phyloP scores from a whole-genome alignment of 2,329 filamentous ascomycete species.

The Aspergillus puulaauensis region DNA sequence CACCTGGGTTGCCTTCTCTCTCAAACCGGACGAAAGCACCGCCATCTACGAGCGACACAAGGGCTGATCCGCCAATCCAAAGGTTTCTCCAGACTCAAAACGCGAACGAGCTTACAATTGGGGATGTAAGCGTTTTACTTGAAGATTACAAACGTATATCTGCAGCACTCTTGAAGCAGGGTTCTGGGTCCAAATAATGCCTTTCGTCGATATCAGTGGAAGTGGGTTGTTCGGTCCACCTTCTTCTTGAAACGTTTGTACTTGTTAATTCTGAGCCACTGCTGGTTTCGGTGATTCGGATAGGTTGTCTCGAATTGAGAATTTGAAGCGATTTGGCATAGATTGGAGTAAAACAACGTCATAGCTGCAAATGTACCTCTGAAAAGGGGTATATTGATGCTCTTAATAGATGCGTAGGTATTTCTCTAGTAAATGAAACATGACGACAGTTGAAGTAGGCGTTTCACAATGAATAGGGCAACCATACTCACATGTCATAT shows the following conservation, averaged over 20 bases:
- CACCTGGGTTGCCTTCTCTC: conserved; percentile 39
- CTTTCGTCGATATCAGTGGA: not conserved
- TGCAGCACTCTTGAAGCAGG: conserved; percentile 57
- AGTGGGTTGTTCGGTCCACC: not conserved
- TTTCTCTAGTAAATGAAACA: not conserved
- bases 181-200: conserved; percentile 16
- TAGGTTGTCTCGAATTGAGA: not conserved
- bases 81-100: conserved; percentile 72
- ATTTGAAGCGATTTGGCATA: conserved; percentile 8
- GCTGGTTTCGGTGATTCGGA: conserved; percentile 19
- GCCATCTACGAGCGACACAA: conserved; percentile 22
- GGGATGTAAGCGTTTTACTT: conserved; percentile 71
- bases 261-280: conserved; percentile 5
- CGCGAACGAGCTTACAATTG: conserved; percentile 67
- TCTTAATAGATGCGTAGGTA: conserved; percentile 4
- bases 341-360: conserved; percentile 4
- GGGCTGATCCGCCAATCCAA: conserved; percentile 61
- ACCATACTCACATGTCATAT: not conserved
- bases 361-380: not conserved
- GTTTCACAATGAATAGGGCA: not conserved
- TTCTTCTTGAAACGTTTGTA: not conserved
- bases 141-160: conserved; percentile 74
- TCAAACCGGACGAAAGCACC: conserved; percentile 38
- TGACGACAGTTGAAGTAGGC: not conserved
- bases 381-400: conserved; percentile 11